phyloP scores from a whole-genome alignment of 2,329 filamentous ascomycete species.

The Periglandula ipomoeae region DNA sequence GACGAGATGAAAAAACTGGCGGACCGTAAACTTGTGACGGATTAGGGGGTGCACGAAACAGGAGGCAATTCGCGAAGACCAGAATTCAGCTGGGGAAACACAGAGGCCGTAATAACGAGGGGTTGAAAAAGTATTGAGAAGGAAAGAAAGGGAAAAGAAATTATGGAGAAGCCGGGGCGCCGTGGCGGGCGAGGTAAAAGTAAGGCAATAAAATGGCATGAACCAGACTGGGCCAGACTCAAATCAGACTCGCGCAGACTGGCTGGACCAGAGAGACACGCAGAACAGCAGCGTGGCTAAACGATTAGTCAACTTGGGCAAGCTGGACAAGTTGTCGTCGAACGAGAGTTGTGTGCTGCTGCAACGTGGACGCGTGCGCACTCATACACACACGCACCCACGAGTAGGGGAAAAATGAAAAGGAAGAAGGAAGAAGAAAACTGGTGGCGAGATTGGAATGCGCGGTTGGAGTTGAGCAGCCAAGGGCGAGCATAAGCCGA shows the following conservation, averaged over 20 bases:
- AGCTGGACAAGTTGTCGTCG: neutral
- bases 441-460: neutral
- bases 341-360: neutral
- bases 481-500: neutral
- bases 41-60: slow-evolving; percentile 8
- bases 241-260: slow-evolving; percentile 5
- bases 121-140: slow-evolving; percentile 8
- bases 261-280: neutral
- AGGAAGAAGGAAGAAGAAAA: neutral
- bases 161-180: slow-evolving; percentile 1
- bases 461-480: too few relatives aligned
- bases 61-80: neutral
- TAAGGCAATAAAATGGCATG: neutral
- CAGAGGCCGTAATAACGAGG: neutral
- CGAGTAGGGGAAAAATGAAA: neutral
- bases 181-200: neutral
- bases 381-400: neutral
- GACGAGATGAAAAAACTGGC: slow-evolving; percentile 9
- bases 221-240: neutral
- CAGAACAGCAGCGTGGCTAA: neutral
- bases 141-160: slow-evolving; percentile 11
- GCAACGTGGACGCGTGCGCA: neutral
- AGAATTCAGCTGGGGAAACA: neutral
- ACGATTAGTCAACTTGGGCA: neutral
- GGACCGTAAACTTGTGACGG: too few relatives aligned